Percentiles rank a stretch among this genome's conserved stretches.
Conservation (phyloP, 805 yeast genomes). For the Yarrowia sp. region DNA sequence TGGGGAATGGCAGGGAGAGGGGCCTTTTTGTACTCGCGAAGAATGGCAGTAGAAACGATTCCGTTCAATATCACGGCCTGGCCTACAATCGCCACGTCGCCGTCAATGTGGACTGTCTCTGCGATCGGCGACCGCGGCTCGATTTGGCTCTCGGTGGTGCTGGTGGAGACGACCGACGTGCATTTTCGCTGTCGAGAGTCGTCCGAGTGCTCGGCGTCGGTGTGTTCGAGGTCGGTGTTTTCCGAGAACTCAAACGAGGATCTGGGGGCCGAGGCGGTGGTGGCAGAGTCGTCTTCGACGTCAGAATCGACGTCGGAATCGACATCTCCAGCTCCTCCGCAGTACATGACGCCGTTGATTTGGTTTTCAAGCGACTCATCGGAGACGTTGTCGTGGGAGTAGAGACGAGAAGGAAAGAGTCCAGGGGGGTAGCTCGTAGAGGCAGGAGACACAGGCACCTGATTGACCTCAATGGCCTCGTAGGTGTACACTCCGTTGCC, state of each 20-base stretch:
- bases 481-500: slow-evolving; percentile 25
- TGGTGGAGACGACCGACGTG: slow-evolving; percentile 9
- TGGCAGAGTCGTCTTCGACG: slow-evolving; percentile 13
- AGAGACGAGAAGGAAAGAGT: slow-evolving; percentile 17
- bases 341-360: slow-evolving; percentile 21
- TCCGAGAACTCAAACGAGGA: slow-evolving; percentile 19
- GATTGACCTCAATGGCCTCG: slow-evolving; percentile 5
- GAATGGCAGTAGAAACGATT: slow-evolving; percentile 1
- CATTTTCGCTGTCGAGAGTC: background rate
- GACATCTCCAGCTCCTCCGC: slow-evolving; percentile 4
- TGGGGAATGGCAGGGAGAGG: slow-evolving; percentile 19
- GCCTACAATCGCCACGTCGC: slow-evolving; percentile 4
- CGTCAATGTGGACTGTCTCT: slow-evolving; percentile 1
- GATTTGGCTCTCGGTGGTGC: slow-evolving; percentile 11
- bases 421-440: slow-evolving; percentile 12
- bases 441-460: background rate
- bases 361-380: slow-evolving; percentile 32
- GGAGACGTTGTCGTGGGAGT: slow-evolving; percentile 29
- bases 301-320: slow-evolving; percentile 15
- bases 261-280: background rate
- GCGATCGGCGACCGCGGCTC: slow-evolving; percentile 21
- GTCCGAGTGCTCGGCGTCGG: background rate
- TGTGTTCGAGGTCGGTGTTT: background rate
- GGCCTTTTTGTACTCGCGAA: slow-evolving; percentile 17
- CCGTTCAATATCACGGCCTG: slow-evolving; percentile 8